Base-by-base conservation (phyloP, 495 filamentous ascomycete genomes). In the Rusavskia elegans region DNA sequence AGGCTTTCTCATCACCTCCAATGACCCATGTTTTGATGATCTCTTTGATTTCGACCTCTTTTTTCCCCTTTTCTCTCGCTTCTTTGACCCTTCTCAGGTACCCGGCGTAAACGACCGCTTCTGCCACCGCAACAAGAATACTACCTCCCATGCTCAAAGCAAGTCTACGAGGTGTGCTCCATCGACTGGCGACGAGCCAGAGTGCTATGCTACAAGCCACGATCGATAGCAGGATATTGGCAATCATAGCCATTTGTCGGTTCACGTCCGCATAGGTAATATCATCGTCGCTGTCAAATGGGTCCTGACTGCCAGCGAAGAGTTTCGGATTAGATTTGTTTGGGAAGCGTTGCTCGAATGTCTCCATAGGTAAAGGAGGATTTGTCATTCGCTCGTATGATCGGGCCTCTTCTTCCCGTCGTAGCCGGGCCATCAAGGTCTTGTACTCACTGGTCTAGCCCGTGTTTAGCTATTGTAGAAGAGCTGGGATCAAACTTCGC, bases 61-160 rank as follows among this genome's bases (percentile, higher is more conserved):
- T 74, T 64, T 71, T 78, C 57, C 86, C 83, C 52, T 71, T 75
- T 40, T 67, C 71, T 57, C 83, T 82, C 1, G 87, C 86, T 61
- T 85, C 72, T 27, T 80, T 76, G 27, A 95, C 67, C 61, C 88
- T 81, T 68, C 81, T 74, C 40, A 94, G 65, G 68, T 95, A 98
- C 7, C 87, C 86, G 11, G 76, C 79, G 65, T 97, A 96, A 37
- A 97, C 79, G 21, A 82, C 81, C 10, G 92, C 82, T 65, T 98
- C 92, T 5, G 88, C 89, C 44, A 93, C 70, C 3, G 82, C 89
- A 21, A 96, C 86, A 19, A 85, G 54, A 3, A 78, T 62, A 51
- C 80, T 82, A 3, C 82, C 80, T 9, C 72, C 73, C 68, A 90
- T 73, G 36, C 81, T 84, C 19, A 87, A 65, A 16, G 80, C 84